Conservation (phyloP, 371 early-diverging fungal genomes). For the Zancudomyces culisetae region DNA sequence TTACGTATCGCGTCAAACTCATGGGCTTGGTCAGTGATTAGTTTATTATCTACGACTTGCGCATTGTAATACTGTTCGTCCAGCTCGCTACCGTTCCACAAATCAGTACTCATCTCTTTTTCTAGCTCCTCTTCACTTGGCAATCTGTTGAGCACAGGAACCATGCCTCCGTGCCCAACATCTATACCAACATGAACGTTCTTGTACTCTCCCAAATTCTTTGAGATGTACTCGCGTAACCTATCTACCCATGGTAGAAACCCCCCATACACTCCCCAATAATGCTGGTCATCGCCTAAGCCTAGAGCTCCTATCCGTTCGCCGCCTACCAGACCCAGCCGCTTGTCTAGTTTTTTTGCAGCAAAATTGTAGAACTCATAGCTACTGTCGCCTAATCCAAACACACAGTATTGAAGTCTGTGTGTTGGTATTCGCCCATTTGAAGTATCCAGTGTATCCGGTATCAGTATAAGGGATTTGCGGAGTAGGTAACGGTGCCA, state of each 20-base stretch:
- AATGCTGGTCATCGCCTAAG: conserved; percentile 95
- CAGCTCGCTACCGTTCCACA: no score
- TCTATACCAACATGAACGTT: neutral
- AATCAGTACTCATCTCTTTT: no score
- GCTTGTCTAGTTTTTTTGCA: conserved; percentile 77
- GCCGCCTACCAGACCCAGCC: conserved; percentile 81
- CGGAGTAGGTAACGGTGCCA: no score
- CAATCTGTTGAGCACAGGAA: conserved; percentile 65
- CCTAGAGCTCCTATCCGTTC: conserved; percentile 46
- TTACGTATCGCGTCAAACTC: no score
- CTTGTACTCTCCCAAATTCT: neutral
- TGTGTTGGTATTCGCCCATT: no score
- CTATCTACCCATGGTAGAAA: neutral
- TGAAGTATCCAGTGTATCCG: no score
- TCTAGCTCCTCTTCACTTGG: conserved; percentile 54
- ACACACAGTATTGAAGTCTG: conserved; percentile 56
- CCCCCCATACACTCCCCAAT: neutral
- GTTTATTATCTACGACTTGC: no score
- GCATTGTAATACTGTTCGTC: no score
- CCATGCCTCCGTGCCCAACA: conserved; percentile 32
- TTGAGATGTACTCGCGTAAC: neutral
- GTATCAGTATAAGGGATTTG: no score
- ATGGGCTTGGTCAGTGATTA: no score
- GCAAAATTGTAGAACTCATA: conserved; percentile 79
- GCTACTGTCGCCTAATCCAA: conserved; percentile 92